Base-by-base conservation (phyloP, 305 asterid species). In the Fraxinus latifolia region DNA sequence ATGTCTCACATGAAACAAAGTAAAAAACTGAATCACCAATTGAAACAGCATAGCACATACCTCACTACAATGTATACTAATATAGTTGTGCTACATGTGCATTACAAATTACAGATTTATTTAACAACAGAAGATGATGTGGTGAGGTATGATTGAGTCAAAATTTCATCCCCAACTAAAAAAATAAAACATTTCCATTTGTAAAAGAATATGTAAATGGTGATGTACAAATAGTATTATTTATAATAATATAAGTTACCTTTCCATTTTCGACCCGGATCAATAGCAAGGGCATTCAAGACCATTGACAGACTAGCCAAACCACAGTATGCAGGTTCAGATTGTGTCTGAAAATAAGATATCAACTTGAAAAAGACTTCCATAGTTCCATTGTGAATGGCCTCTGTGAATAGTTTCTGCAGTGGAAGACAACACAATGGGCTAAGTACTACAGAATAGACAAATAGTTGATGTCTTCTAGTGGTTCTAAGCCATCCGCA, bases 251-350 rank as follows among this genome's bases (percentile, higher is more conserved):
- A 42, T 34, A 17, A 70, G 12, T 81, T 84, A 96, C 99, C 99
- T 92, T 96, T 96, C 99, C 99, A 96, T 85, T 92, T 96, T 90
- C 95, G 86, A 78, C 98, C 91, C 1, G 99, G 99, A 86, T 96
- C 99, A 80, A 96, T 93, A 76, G 98, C 91, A 72, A 96, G 99
- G 76, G 99, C 98, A 82, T 96, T 96, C 90, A 94, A 87, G 82
- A 96, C 97, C 99, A 96, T 91, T 34, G 98, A 91, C 85, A 96
- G 95, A 89, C 97, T 94, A 83, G 99, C 98, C 90, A 96, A 84
- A 73, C 99, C 99, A 86, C 99, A 96, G 83, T 90, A 96, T 75
- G 99, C 95, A 84, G 99, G 98, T 86, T 96, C 99, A 71, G 99
- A 96, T 79, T 96, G 99, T 80, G 99, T 96, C 90, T 96, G 98